Conservation (phyloP, 257 asterid species). For the Nemophila menziesii region DNA sequence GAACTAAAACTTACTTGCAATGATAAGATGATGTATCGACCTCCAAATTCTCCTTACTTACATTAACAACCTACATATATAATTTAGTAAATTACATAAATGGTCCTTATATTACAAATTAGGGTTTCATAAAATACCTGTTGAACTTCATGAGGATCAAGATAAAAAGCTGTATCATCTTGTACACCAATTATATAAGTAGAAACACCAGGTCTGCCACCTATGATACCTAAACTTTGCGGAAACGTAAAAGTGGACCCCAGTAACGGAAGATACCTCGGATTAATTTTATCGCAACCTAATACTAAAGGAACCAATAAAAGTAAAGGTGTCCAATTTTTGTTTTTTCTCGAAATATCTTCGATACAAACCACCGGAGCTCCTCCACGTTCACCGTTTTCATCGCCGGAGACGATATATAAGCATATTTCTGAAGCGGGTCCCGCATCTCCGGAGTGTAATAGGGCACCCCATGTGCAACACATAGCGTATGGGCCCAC, state of each 20-base stretch:
- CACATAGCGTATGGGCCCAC: conserved; percentile 98
- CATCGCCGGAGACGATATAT: conserved; percentile 95
- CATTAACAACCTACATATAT: conserved; percentile 48
- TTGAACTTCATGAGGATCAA: conserved; percentile 97
- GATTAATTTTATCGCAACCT: conserved; percentile 85
- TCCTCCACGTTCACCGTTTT: conserved; percentile 98
- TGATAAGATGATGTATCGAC: conserved; percentile 70
- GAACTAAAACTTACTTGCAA: conserved; percentile 51
- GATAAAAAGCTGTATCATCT: conserved; percentile 83
- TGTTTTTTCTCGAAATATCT: conserved; percentile 43
- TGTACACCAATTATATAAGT: conserved; percentile 95
- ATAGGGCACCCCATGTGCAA: conserved; percentile 89
- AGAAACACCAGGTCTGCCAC: conserved; percentile 95
- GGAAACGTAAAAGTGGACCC: conserved; percentile 81
- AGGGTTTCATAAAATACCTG: conserved; percentile 33
- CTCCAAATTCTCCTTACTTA: conserved; percentile 37
- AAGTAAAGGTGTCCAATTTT: conserved; percentile 59
- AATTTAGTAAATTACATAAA: background rate
- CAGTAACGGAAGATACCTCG: conserved; percentile 62
- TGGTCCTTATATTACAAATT: background rate
- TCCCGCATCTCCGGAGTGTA: conserved; percentile 28
- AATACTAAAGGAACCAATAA: conserved; percentile 93
- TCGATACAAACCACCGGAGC: conserved; percentile 85
- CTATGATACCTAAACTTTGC: conserved; percentile 91
- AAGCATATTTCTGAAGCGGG: conserved; percentile 40